A percentile compares a stretch with the other conserved stretches of the same genome.
phyloP scores from a whole-genome alignment of 2,329 filamentous ascomycete species.

The Fusarium tanahbumbuense region DNA sequence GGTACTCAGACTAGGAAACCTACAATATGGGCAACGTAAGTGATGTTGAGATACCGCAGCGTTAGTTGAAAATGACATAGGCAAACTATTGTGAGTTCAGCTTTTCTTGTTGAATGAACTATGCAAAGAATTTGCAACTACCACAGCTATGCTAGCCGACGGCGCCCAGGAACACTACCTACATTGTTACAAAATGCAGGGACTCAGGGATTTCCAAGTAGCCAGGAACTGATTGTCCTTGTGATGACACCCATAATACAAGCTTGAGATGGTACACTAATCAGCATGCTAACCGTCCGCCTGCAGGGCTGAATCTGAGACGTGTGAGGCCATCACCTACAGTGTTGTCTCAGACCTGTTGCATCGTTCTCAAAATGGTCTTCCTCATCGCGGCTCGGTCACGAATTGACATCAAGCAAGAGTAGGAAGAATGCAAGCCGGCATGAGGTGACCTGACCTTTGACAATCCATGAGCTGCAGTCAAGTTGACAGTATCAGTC shows the following conservation, averaged over 20 bases:
- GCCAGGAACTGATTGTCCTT: constrained; percentile 24
- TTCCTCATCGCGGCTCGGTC: background rate
- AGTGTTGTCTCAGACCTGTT: constrained; percentile 13
- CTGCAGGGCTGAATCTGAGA: constrained; percentile 37
- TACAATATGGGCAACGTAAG: background rate
- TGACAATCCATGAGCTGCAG: constrained; percentile 1
- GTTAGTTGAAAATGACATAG: background rate
- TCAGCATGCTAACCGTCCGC: constrained; percentile 21
- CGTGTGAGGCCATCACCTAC: constrained; percentile 32
- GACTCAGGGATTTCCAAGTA: constrained; percentile 25
- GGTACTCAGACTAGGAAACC: background rate
- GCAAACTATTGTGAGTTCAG: background rate
- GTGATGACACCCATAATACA: constrained; percentile 20
- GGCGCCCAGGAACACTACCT: background rate
- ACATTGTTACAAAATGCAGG: constrained; percentile 32
- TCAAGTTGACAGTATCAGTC: constrained; percentile 6
- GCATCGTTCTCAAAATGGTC: background rate
- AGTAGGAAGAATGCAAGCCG: constrained; percentile 8
- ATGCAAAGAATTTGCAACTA: background rate
- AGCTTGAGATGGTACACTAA: constrained; percentile 19
- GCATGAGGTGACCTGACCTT: background rate
- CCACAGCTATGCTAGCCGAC: background rate
- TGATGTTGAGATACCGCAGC: background rate
- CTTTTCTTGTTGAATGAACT: background rate
- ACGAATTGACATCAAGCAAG: background rate